Percentiles rank a stretch among this genome's conserved stretches.
Conservation (phyloP, 2,329 filamentous ascomycete genomes). For the Beauveria bassiana region DNA sequence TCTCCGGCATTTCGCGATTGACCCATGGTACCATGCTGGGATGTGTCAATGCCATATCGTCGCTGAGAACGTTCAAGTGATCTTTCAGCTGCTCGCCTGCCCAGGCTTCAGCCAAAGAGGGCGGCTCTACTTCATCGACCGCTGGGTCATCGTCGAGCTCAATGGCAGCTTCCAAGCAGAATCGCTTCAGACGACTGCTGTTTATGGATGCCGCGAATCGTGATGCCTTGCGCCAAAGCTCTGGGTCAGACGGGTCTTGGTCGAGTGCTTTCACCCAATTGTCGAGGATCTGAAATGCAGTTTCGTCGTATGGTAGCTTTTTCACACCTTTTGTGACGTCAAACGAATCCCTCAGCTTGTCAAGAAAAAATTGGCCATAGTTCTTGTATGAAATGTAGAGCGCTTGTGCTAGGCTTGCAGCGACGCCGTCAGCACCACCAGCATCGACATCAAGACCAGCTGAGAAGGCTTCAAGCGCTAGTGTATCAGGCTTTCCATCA, state of each 20-base stretch:
- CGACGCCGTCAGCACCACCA: slow-evolving; percentile 62
- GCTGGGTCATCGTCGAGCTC: slow-evolving; percentile 61
- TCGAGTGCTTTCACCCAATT: slow-evolving; percentile 54
- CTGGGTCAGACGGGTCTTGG: slow-evolving; percentile 59
- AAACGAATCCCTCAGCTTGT: slow-evolving; percentile 36
- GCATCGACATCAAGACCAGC: slow-evolving; percentile 47
- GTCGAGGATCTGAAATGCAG: slow-evolving; percentile 40
- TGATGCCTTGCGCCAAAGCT: slow-evolving; percentile 54
- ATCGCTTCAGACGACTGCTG: slow-evolving; percentile 50
- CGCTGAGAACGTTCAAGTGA: slow-evolving; percentile 44
- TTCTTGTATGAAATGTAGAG: slow-evolving; percentile 95
- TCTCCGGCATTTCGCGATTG: slow-evolving; percentile 41
- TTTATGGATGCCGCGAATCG: slow-evolving; percentile 51
- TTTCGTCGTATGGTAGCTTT: slow-evolving; percentile 27
- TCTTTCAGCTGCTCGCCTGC: slow-evolving; percentile 55
- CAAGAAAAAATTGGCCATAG: slow-evolving; percentile 84
- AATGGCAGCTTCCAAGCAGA: slow-evolving; percentile 58
- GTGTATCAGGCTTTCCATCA: slow-evolving; percentile 35
- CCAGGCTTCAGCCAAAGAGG: slow-evolving; percentile 54
- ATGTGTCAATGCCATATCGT: slow-evolving; percentile 50
- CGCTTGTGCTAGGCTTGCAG: slow-evolving; percentile 78
- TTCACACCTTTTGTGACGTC: slow-evolving; percentile 40
- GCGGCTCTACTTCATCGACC: slow-evolving; percentile 53
- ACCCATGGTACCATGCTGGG: slow-evolving; percentile 52
- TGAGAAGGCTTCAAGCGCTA: slow-evolving; percentile 38